Conservation (phyloP, 306 rosid genomes). For the Trifolium fragiferum region DNA sequence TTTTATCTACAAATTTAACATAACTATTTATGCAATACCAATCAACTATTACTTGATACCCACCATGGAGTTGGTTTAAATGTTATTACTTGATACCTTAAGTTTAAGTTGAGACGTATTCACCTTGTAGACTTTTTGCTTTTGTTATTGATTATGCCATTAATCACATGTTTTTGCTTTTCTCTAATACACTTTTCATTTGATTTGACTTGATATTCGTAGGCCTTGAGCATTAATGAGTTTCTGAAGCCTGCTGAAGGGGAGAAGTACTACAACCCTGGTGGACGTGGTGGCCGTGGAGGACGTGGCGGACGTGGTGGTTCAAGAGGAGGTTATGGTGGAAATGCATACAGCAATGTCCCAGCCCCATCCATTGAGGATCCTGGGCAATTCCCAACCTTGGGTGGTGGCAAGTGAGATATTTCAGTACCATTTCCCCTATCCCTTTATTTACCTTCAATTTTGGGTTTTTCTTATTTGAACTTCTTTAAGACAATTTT, state of each 20-base stretch:
- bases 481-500: slow-evolving; percentile 44
- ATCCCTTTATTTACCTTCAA: slow-evolving; percentile 34
- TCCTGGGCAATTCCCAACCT: slow-evolving; percentile 92
- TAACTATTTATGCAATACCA: too few relatives aligned
- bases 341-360: slow-evolving; percentile 52
- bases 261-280: slow-evolving; percentile 63
- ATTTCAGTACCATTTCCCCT: slow-evolving; percentile 38
- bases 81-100: not conserved
- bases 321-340: slow-evolving; percentile 59
- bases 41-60: too few relatives aligned
- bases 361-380: slow-evolving; percentile 82
- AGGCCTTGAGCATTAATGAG: slow-evolving; percentile 86
- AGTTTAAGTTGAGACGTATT: too few relatives aligned
- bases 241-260: slow-evolving; percentile 95
- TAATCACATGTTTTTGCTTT: not conserved
- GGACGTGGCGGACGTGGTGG: slow-evolving; percentile 88
- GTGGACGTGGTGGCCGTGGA: slow-evolving; percentile 85
- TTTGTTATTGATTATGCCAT: not conserved
- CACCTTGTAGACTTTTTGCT: not conserved
- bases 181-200: not conserved
- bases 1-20: too few relatives aligned
- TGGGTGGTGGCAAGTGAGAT: slow-evolving; percentile 91
- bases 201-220: not conserved
- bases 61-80: too few relatives aligned
- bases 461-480: slow-evolving; percentile 62